Evolutionary conservation across 2,329 filamentous ascomycete species (phyloP).

Genomic region (Penicillium digitatum): DNA sequence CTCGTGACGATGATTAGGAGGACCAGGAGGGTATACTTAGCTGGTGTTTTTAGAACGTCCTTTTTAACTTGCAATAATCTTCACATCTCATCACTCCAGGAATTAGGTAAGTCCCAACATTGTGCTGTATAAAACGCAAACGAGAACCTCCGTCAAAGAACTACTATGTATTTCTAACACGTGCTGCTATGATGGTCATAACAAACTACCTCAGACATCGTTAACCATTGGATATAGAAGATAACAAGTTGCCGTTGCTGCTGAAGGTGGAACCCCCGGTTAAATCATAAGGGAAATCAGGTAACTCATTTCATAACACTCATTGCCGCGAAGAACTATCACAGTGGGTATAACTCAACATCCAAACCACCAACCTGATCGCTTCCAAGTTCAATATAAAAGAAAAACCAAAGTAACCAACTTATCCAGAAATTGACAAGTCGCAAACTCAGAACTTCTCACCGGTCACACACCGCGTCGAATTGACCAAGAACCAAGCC

Average conservation of each 20-base stretch:
- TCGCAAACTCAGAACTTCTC: constrained; percentile 38
- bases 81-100: no score
- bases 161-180: no score
- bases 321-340: not conserved
- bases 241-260: not conserved
- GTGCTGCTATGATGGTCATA: not conserved
- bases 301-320: not conserved
- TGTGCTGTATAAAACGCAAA: no score
- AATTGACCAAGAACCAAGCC: constrained; percentile 40
- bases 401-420: not conserved
- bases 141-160: no score
- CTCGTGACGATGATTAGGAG: no score
- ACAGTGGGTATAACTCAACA: constrained; percentile 12
- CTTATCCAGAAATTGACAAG: not conserved
- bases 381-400: not conserved
- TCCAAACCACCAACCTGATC: not conserved
- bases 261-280: no score
- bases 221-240: not conserved
- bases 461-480: constrained; percentile 41
- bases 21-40: no score
- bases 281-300: not conserved
- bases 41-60: no score
- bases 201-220: not conserved
- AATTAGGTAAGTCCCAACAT: no score
- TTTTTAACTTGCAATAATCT: no score